phyloP scores from a whole-genome alignment of 2,329 filamentous ascomycete species.

The Fusarium aywerte region DNA sequence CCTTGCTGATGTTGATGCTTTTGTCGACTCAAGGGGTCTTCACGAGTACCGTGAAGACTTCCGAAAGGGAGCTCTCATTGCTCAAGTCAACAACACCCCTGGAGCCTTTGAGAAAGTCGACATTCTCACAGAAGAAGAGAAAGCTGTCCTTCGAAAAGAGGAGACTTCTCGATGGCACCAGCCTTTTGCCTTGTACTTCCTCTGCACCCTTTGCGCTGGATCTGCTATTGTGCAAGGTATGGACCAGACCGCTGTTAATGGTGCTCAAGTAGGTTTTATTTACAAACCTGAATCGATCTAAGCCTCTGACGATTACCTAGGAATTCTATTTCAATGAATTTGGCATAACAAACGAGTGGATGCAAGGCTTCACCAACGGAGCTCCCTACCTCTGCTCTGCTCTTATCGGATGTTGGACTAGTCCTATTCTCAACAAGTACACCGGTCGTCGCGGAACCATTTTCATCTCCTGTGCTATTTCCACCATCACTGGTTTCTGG shows the following conservation, averaged over 20 bases:
- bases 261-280: conserved; percentile 63
- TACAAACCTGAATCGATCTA: accelerated
- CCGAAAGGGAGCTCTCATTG: conserved; percentile 62
- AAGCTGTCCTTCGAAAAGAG: conserved; percentile 45
- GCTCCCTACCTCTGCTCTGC: conserved; percentile 65
- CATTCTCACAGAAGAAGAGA: conserved; percentile 46
- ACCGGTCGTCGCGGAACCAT: conserved; percentile 73
- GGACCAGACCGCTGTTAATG: conserved; percentile 73
- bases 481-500: conserved; percentile 63
- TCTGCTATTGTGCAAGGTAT: conserved; percentile 72
- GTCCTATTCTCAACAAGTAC: conserved; percentile 63
- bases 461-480: conserved; percentile 68
- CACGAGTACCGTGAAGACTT: conserved; percentile 57
- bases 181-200: conserved; percentile 51
- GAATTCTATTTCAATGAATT: conserved; percentile 52
- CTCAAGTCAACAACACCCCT: conserved; percentile 55
- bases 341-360: conserved; percentile 52
- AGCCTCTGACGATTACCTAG: neutral
- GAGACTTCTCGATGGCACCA: conserved; percentile 49
- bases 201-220: conserved; percentile 51
- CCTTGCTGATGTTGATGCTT: conserved; percentile 51
- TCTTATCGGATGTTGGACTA: conserved; percentile 51
- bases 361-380: conserved; percentile 66
- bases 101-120: conserved; percentile 47
- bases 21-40: conserved; percentile 51